Evolutionary conservation across 805 yeast genomes (phyloP).

Genomic region (Ogataea degrootiae): DNA sequence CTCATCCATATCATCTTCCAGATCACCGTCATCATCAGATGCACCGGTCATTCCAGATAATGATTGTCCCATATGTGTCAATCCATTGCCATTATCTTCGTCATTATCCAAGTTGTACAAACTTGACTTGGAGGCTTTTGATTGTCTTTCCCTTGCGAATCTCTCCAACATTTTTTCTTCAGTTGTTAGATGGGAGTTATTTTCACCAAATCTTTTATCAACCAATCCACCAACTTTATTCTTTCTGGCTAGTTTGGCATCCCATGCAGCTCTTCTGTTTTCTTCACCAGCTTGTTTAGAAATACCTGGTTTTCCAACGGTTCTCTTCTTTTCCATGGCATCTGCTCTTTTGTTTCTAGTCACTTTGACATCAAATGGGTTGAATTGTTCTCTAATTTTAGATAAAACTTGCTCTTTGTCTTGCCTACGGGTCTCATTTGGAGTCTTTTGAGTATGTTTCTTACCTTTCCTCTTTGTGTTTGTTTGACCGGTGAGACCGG

Average conservation of each 20-base stretch:
- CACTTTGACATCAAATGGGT: slow-evolving; percentile 79
- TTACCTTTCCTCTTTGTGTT: slow-evolving; percentile 55
- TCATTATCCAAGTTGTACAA: slow-evolving; percentile 75
- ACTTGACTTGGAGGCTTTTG: slow-evolving; percentile 49
- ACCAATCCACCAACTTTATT: slow-evolving; percentile 73
- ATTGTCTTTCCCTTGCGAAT: slow-evolving; percentile 83
- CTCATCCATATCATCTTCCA: slow-evolving; percentile 34
- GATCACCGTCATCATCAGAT: slow-evolving; percentile 38
- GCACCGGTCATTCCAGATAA: slow-evolving; percentile 35
- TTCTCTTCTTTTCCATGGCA: slow-evolving; percentile 39
- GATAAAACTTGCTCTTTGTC: slow-evolving; percentile 54
- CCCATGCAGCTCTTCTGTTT: slow-evolving; percentile 55
- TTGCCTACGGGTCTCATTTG: slow-evolving; percentile 65
- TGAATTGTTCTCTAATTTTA: slow-evolving; percentile 76
- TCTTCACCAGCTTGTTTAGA: slow-evolving; percentile 68
- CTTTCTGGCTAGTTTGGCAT: slow-evolving; percentile 54
- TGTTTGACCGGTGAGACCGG: slow-evolving; percentile 85
- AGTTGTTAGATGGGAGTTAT: slow-evolving; percentile 59
- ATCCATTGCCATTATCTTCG: slow-evolving; percentile 41
- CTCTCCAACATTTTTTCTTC: slow-evolving; percentile 96
- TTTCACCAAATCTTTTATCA: slow-evolving; percentile 93
- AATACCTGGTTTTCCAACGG: slow-evolving; percentile 66
- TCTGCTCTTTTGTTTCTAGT: slow-evolving; percentile 59
- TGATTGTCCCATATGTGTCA: slow-evolving; percentile 79
- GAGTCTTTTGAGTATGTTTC: slow-evolving; percentile 43